Evolutionary conservation across 805 yeast species (phyloP).

Genomic region (Candida khao-thaluensis): DNA sequence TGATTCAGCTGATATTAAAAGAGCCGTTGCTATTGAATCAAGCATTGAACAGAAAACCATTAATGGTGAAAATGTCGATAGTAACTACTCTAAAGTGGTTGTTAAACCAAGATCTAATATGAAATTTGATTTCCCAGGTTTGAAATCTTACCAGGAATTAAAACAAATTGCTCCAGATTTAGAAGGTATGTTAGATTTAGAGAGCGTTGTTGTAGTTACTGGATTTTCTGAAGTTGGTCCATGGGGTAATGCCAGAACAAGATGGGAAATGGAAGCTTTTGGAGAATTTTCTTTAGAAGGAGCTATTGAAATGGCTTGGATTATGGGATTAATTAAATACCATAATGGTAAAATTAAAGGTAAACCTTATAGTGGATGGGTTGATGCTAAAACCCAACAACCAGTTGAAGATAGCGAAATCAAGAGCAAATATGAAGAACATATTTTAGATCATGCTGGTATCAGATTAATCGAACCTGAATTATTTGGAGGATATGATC

Average conservation of each 20-base stretch:
- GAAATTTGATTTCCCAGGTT: constrained; percentile 88
- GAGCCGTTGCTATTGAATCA: constrained; percentile 92
- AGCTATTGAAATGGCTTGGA: constrained; percentile 99
- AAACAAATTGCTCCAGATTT: constrained; percentile 68
- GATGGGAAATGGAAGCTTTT: constrained; percentile 98
- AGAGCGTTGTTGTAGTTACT: constrained; percentile 88
- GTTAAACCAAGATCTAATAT: constrained; percentile 94
- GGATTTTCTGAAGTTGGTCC: constrained; percentile 99
- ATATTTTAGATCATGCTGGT: constrained; percentile 91
- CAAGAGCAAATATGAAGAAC: constrained; percentile 86
- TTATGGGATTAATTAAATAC: constrained; percentile 96
- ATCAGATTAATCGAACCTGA: constrained; percentile 96
- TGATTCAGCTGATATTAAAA: constrained; percentile 87
- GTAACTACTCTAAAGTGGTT: constrained; percentile 72
- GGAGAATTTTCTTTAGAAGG: constrained; percentile 98
- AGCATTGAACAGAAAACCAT: constrained; percentile 84
- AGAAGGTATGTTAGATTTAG: constrained; percentile 90
- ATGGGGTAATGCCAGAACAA: constrained; percentile 98
- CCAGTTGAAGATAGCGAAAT: constrained; percentile 95
- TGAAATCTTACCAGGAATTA: constrained; percentile 74
- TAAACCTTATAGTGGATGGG: constrained; percentile 94
- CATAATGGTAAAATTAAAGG: constrained; percentile 89
- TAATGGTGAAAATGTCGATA: constrained; percentile 84
- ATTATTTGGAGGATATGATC: constrained; percentile 90
- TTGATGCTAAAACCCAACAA: constrained; percentile 86